Evolutionary conservation across 768 basidiomycete genomes (phyloP).

Genomic region (Dacryopinax spathularia): DNA sequence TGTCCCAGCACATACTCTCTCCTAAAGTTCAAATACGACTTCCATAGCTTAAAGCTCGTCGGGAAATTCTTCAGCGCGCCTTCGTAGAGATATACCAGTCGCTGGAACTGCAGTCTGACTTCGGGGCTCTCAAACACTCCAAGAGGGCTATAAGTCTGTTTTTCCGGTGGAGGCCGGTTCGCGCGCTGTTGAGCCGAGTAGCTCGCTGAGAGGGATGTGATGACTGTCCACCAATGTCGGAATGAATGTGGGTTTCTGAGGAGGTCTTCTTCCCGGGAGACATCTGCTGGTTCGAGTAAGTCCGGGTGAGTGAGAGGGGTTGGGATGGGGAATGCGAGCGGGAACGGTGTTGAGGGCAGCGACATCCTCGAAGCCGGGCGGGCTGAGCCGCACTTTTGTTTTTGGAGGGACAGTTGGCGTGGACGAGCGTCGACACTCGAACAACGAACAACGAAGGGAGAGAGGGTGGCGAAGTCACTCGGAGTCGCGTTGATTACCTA

Average conservation of each 20-base stretch:
- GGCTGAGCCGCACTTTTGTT: no score
- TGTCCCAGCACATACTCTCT: slow-evolving; percentile 78
- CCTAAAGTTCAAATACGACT: slow-evolving; percentile 71
- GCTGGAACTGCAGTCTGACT: slow-evolving; percentile 63
- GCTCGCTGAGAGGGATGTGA: slow-evolving; percentile 57
- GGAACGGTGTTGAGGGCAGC: slow-evolving; percentile 45
- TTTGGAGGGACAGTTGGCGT: no score
- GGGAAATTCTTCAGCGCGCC: slow-evolving; percentile 78
- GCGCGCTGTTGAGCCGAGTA: slow-evolving; percentile 42
- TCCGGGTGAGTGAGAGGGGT: slow-evolving; percentile 63
- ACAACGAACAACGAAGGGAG: no score
- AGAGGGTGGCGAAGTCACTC: no score
- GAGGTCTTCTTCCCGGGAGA: slow-evolving; percentile 87
- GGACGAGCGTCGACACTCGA: no score
- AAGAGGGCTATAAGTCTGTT: slow-evolving; percentile 25
- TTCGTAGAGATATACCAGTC: slow-evolving; percentile 86
- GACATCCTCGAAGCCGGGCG: slow-evolving; percentile 33
- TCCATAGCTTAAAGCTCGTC: slow-evolving; percentile 89
- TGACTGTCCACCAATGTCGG: slow-evolving; percentile 83
- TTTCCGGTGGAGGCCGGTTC: slow-evolving; percentile 31
- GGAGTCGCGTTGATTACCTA: no score
- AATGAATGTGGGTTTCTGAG: slow-evolving; percentile 82
- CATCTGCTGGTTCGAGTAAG: slow-evolving; percentile 57
- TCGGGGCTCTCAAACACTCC: slow-evolving; percentile 65
- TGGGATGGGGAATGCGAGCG: slow-evolving; percentile 73